Evolutionary conservation across 2,329 filamentous ascomycete species (phyloP), one percentile per base, ranked within the genome.

Genomic region (Basipetospora chlamydospora): DNA sequence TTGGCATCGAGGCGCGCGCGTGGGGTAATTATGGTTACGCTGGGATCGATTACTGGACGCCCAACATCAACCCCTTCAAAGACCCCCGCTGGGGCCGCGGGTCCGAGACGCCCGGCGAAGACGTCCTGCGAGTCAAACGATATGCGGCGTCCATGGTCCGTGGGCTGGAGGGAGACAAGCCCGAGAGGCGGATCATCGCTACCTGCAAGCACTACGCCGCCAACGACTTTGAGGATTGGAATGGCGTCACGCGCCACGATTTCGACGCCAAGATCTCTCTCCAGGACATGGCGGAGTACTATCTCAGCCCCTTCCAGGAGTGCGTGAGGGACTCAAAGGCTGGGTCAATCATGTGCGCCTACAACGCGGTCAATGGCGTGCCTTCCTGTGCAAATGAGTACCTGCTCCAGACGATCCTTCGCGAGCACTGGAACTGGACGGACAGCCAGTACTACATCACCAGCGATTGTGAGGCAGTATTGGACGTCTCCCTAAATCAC

Each of bases 261-360:
- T 77, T 72, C 41, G 61, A 79, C 47, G 64, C 73, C 6, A 56
- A 64, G 11, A 67, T 77, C 41, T 59, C 61, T 6, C 56, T 61
- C 33, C 76, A 80, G 44, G 77, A 82, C 41, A 54, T 82, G 5
- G 63, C 67, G 0, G 77, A 80, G 45, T 82, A 80, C 53, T 81
- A 78, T 46, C 61, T 78, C 28, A 73, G 70, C 1, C 66, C 74
- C 0, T 82, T 82, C 55, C 60, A 77, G 46, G 64, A 64, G 49
- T 80, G 76, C 50, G 70, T 66, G 32, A 60, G 67, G 10, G 69
- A 76, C 46, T 63, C 66, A 3, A 62, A 65, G 32, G 67, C 68
- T 3, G 61, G 63, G 11, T 75, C 72, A 21, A 59, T 76, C 43
- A 76, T 76, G 71, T 75, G 70, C 45, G 66, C 64, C 0, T 76